Evolutionary conservation across 2,329 filamentous ascomycete species (phyloP).

Genomic region (Trichoderma sp.): DNA sequence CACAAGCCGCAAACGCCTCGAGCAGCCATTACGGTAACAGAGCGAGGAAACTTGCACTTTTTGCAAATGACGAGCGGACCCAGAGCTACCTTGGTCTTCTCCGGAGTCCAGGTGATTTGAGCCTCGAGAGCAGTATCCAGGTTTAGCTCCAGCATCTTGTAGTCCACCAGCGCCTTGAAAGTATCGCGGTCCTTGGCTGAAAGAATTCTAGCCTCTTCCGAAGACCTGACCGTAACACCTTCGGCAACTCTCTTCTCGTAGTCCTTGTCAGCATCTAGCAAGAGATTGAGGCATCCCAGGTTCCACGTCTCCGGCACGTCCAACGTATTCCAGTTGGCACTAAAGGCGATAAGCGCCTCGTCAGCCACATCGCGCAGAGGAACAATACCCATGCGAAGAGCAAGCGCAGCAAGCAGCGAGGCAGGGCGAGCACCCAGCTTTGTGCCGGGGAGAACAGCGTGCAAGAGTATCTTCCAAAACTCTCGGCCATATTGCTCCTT

Average conservation of each 20-base stretch:
- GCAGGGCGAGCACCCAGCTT: slow-evolving; percentile 48
- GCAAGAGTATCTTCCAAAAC: slow-evolving; percentile 53
- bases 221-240: slow-evolving; percentile 28
- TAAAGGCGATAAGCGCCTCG: slow-evolving; percentile 44
- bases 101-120: slow-evolving; percentile 47
- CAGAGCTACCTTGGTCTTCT: slow-evolving; percentile 46
- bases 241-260: slow-evolving; percentile 35
- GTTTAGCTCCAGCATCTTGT: slow-evolving; percentile 50
- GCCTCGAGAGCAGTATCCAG: slow-evolving; percentile 47
- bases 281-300: slow-evolving; percentile 45
- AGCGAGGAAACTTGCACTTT: slow-evolving; percentile 48
- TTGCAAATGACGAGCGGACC: slow-evolving; percentile 47
- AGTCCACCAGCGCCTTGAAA: slow-evolving; percentile 49
- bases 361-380: slow-evolving; percentile 45
- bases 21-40: slow-evolving; percentile 51
- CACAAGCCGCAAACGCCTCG: slow-evolving; percentile 47
- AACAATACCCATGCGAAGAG: slow-evolving; percentile 50
- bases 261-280: slow-evolving; percentile 49
- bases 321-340: slow-evolving; percentile 49
- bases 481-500: slow-evolving; percentile 37
- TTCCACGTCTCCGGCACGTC: slow-evolving; percentile 54
- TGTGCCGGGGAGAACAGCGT: slow-evolving; percentile 51
- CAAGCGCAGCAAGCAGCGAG: slow-evolving; percentile 50
- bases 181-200: slow-evolving; percentile 42
- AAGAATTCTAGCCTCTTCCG: slow-evolving; percentile 35